Evolutionary conservation across 2,329 filamentous ascomycete species (phyloP).

Genomic region (Penicillium sp.): DNA sequence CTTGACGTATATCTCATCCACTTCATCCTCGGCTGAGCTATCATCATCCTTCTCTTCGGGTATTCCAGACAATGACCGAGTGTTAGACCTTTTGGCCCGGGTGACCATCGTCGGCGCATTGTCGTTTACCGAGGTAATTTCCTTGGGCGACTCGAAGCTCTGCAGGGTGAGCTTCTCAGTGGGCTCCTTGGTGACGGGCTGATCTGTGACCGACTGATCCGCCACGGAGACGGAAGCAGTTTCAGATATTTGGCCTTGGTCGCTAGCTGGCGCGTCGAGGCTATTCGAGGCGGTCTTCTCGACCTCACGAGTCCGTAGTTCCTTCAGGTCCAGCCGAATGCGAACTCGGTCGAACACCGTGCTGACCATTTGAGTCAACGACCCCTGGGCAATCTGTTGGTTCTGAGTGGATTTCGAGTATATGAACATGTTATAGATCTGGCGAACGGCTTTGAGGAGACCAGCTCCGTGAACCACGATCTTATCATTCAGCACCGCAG

Average conservation of each 20-base stretch:
- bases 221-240: constrained; percentile 37
- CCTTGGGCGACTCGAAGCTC: constrained; percentile 70
- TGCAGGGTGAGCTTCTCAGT: constrained; percentile 67
- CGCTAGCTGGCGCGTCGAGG: constrained; percentile 45
- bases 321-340: constrained; percentile 82
- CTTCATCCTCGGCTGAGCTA: constrained; percentile 61
- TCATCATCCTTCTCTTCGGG: constrained; percentile 46
- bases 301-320: constrained; percentile 64
- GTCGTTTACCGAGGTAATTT: constrained; percentile 68
- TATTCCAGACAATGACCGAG: constrained; percentile 45
- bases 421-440: constrained; percentile 99
- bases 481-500: constrained; percentile 96
- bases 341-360: constrained; percentile 97
- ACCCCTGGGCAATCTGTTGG: constrained; percentile 96
- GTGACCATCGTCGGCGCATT: constrained; percentile 71
- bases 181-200: constrained; percentile 57
- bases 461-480: constrained; percentile 97
- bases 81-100: constrained; percentile 57
- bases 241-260: constrained; percentile 52
- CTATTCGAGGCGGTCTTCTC: constrained; percentile 39
- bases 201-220: constrained; percentile 48
- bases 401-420: constrained; percentile 92
- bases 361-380: constrained; percentile 96
- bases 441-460: constrained; percentile 90
- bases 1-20: constrained; percentile 95